Base-by-base conservation (phyloP, 148 eudicot species). In the Agrostemma githago region DNA sequence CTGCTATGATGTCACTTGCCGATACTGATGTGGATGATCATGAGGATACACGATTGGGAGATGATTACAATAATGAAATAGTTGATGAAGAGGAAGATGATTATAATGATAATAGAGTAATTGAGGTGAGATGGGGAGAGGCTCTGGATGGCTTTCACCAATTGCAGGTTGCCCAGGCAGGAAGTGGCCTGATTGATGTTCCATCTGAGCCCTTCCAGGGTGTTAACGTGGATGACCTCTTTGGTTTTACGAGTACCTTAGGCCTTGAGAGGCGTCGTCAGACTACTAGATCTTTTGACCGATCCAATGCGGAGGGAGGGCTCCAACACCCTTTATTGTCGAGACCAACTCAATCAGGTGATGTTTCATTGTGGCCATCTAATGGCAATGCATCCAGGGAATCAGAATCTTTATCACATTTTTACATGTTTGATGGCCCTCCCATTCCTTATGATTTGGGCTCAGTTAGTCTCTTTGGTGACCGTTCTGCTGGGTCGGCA, bases 61-160 rank as follows among this genome's bases (percentile, higher is more conserved):
- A 92, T 73, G 97, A 92, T 46, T 95, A 86, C 81, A 90, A 89
- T 79, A 97, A 94, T 84, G 99, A 95, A 26, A 86, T 92, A 88
- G 82, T 88, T 79, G 97, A 95, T 76, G 99, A 92, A 40, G 96
- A 93, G 62, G 98, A 95, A 26, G 99, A 92, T 76, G 97, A 92
- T 79, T 90, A 87, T 82, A 91, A 86, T 82, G 99, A 85, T 77
- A 95, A 90, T 78, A 88, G 89, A 71, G 94, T 95, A 46, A 90
- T 95, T 64, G 99, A 95, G 87, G 97, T 95, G 5, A 87, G 97
- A 77, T 95, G 97, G 99, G 86, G 99, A 74, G 99, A 92, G 84
- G 97, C 94, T 72, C 89, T 95, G 68, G 99, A 90, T 88, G 99
- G 94, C 40, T 82, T 91, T 78, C 90, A 91, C 81, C 95, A 93